Conservation (phyloP, 441 rosid species). For the Populus hybrid region DNA sequence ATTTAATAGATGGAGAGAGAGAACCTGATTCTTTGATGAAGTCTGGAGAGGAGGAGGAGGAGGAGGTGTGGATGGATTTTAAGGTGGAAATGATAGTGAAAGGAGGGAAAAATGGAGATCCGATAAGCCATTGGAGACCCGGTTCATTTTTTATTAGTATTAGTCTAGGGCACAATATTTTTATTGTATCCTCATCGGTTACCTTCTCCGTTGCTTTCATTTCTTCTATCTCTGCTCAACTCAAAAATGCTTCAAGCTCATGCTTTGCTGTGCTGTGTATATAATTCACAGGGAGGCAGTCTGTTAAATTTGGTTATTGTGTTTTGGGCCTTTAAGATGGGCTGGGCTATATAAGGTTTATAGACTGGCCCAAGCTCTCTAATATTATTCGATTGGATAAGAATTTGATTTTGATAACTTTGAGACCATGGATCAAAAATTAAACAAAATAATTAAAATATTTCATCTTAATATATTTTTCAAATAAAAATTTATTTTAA, state of each 20-base stretch:
- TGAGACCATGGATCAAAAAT: too few relatives aligned
- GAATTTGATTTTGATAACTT: neutral
- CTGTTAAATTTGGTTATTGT: too few relatives aligned
- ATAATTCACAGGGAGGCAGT: neutral
- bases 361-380: neutral
- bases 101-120: conserved; percentile 71
- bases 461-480: too few relatives aligned
- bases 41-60: conserved; percentile 44
- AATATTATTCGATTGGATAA: neutral
- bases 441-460: too few relatives aligned
- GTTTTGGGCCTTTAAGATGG: neutral
- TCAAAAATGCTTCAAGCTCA: too few relatives aligned
- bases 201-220: conserved; percentile 33
- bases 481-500: too few relatives aligned
- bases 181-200: conserved; percentile 32
- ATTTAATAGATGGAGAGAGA: neutral
- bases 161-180: conserved; percentile 56
- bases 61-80: conserved; percentile 54
- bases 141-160: conserved; percentile 38
- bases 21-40: conserved; percentile 71
- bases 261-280: too few relatives aligned
- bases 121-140: conserved; percentile 81
- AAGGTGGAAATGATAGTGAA: conserved; percentile 73
- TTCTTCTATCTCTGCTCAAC: too few relatives aligned
- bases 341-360: neutral